Percentiles rank a stretch among this genome's conserved stretches.
Conservation (phyloP, 768 basidiomycete genomes). For the Suillus decipiens region DNA sequence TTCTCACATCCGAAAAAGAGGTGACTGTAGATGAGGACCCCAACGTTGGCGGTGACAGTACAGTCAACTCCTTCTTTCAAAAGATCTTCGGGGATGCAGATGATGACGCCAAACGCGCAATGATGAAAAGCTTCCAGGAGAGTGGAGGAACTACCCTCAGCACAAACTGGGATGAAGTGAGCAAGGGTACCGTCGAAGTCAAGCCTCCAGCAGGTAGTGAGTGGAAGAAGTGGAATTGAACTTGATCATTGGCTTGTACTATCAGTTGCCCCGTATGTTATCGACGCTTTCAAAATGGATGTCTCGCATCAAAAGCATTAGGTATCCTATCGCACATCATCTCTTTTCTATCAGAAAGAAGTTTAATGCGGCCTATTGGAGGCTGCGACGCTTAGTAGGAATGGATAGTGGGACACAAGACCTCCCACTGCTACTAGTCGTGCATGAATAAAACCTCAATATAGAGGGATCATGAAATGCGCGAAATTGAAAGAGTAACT, state of each 20-base stretch:
- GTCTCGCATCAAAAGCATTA: background rate
- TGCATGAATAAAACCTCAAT: background rate
- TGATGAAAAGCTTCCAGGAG: slow-evolving; percentile 98
- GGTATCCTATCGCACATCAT: background rate
- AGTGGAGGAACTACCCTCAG: slow-evolving; percentile 94
- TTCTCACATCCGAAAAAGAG: slow-evolving; percentile 70
- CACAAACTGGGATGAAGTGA: slow-evolving; percentile 94
- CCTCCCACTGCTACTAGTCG: background rate
- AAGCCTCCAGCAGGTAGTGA: slow-evolving; percentile 85
- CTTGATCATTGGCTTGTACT: background rate
- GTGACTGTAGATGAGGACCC: slow-evolving; percentile 74
- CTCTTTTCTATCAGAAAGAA: background rate
- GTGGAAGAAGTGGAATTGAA: slow-evolving; percentile 75
- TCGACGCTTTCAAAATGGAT: slow-evolving; percentile 14
- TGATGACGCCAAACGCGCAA: slow-evolving; percentile 88
- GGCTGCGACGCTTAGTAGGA: background rate
- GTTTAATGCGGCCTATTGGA: background rate
- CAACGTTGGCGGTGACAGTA: slow-evolving; percentile 85
- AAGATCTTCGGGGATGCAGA: slow-evolving; percentile 90
- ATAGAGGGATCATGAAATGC: background rate
- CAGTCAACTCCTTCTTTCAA: slow-evolving; percentile 88
- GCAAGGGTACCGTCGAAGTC: slow-evolving; percentile 66
- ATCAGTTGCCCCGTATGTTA: slow-evolving; percentile 14
- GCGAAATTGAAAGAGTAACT: background rate
- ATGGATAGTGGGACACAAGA: background rate